A percentile compares a stretch with the other conserved stretches of the same genome.
Conservation (phyloP, 805 yeast species). For the Yarrowia porcina region DNA sequence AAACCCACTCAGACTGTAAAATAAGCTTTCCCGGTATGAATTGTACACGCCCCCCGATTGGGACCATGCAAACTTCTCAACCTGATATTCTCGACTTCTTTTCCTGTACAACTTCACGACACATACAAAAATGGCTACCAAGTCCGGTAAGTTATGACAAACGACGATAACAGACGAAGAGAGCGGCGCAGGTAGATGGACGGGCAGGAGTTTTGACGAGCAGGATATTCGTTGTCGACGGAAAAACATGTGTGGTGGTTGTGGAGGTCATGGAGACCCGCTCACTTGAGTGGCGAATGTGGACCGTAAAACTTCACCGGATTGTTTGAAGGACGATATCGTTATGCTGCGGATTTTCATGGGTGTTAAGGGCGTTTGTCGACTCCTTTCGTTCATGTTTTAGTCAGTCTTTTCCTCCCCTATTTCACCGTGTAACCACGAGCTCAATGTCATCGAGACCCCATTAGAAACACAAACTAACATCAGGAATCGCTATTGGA, state of each 20-base stretch:
- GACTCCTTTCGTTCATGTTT: neutral
- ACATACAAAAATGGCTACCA: conserved; percentile 31
- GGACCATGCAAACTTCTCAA: conserved; percentile 25
- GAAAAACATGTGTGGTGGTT: neutral
- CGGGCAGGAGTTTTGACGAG: neutral
- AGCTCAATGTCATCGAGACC: neutral
- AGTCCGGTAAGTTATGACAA: conserved; percentile 27
- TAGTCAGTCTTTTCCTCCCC: neutral
- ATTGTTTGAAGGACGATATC: neutral
- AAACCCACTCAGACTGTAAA: conserved; percentile 19
- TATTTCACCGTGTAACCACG: neutral
- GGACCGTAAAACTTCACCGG: neutral
- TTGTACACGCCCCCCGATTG: conserved; percentile 24
- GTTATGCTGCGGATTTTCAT: neutral
- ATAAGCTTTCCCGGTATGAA: neutral
- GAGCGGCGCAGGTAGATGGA: neutral
- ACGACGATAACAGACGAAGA: neutral
- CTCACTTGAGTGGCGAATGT: neutral
- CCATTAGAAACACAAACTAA: neutral
- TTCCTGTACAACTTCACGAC: conserved; percentile 24
- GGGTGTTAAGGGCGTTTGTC: neutral
- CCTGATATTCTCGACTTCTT: conserved; percentile 20
- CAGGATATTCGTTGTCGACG: conserved; percentile 16
- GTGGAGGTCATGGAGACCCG: neutral
- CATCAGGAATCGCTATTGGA: conserved; percentile 88